Evolutionary conservation across 306 rosid genomes (phyloP), one percentile per base, ranked within the genome.

Genomic region (Inga oerstediana): DNA sequence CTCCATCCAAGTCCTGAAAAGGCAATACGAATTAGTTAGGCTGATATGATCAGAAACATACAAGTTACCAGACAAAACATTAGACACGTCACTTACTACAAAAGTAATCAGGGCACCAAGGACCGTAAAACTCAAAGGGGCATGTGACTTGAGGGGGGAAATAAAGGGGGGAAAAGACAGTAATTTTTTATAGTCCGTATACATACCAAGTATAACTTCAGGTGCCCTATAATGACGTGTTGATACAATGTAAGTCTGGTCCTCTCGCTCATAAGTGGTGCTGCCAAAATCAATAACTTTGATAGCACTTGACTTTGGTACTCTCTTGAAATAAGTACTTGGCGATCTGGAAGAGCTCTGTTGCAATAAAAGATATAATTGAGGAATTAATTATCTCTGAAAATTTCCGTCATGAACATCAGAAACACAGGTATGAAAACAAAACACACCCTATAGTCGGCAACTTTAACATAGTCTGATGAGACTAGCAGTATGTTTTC

Each of bases 251-350:
- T 96, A 96, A 66, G 69, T 92, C 81, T 92, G 99, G 83, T 94
- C 97, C 64, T 88, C 92, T 72, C 97, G 89, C 84, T 91, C 94
- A 82, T 94, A 94, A 5, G 97, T 96, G 52, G 99, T 94, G 85
- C 99, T 96, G 2, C 99, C 99, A 91, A 96, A 96, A 87, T 96
- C 99, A 85, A 96, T 96, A 56, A 96, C 99, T 89, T 96, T 96
- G 4, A 96, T 89, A 13, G 98, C 92, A 87, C 97, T 94, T 6
- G 97, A 90, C 85, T 92, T 96, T 19, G 99, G 99, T 69, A 96
- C 90, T 76, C 91, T 92, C 88, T 96, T 96, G 79, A 79, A 94
- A 84, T 86, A 91, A 2, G 94, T 87, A 77, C 88, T 89, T 27
- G 98, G 96, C 9, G 98, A 92, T 66, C 97, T 91, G 71, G 95